phyloP scores from a whole-genome alignment of 495 filamentous ascomycete genomes.

The Pyronema omphalodes region DNA sequence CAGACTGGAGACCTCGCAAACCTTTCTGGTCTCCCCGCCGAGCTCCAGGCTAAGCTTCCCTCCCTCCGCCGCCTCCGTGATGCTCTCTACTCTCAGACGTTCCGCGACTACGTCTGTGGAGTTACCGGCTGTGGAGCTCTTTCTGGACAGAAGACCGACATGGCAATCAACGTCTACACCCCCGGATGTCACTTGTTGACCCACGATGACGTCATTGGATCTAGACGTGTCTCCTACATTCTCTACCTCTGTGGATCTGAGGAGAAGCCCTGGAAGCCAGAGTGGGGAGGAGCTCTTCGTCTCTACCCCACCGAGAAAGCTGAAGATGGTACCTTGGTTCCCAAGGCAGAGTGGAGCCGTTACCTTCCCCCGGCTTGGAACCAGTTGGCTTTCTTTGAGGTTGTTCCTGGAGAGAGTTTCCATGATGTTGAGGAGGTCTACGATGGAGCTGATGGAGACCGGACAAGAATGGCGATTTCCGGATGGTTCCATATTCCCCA shows the following conservation, averaged over 20 bases:
- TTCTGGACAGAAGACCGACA: conserved; percentile 90
- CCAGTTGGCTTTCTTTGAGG: conserved; percentile 93
- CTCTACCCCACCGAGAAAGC: conserved; percentile 64
- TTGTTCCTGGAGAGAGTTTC: conserved; percentile 92
- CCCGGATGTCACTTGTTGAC: conserved; percentile 89
- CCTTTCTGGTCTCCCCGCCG: conserved; percentile 75
- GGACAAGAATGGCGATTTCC: conserved; percentile 90
- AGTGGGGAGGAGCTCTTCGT: conserved; percentile 87
- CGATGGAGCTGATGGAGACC: conserved; percentile 43
- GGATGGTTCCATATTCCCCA: conserved; percentile 99
- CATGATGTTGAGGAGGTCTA: conserved; percentile 99
- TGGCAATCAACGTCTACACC: conserved; percentile 98
- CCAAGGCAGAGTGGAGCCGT: conserved; percentile 52
- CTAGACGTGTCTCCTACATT: conserved; percentile 83
- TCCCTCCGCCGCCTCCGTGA: conserved; percentile 74
- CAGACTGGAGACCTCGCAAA: conserved; percentile 96
- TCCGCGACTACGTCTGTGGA: conserved; percentile 69
- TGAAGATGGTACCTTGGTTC: conserved; percentile 54
- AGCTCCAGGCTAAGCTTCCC: conserved; percentile 62
- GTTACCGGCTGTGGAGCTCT: conserved; percentile 72
- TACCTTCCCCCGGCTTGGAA: conserved; percentile 88
- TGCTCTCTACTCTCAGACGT: conserved; percentile 75
- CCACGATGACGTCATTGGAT: conserved; percentile 97
- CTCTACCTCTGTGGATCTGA: conserved; percentile 79
- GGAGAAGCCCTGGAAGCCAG: conserved; percentile 70